Evolutionary conservation across 495 filamentous ascomycete species (phyloP), one percentile per base, ranked within the genome.

Genomic region (Penicillium desertorum): DNA sequence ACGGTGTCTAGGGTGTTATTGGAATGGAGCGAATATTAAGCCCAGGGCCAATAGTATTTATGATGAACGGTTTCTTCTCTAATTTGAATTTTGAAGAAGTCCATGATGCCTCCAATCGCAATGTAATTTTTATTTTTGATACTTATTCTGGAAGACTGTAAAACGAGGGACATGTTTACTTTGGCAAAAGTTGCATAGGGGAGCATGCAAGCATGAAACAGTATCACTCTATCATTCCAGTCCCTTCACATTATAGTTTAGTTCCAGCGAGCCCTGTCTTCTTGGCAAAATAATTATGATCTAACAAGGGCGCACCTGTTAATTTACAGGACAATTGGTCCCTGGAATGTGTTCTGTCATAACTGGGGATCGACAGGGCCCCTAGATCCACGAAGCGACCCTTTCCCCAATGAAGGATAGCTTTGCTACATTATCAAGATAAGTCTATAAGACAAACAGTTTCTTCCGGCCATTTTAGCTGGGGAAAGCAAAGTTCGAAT

Each of bases 1-100:
- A 75, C 49, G 73, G 71, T 20, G 73, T 76, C 23, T 74, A 64
- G 43, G 7, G 20, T 43, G 9, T 19, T 30, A 2, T 9, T n/a
- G 27, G 27, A 3, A 16, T 29, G 25, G 14, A 47, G 25, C 14
- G 34, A 36, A 16, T 1, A 37, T n/a, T 14, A 37, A 37, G 5
- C 14, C 14, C 14, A 16, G 34, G 34, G 34, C 16, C 14, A n/a
- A 37, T n/a, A 7, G 34, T 7, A 5, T n/a, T 37, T 37, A 36
- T 37, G 4, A n/a, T 16, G 14, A 37, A 37, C 14, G 4, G 5
- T 7, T 36, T 16, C 14, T 37, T 37, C 34, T n/a, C 7, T 0
- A 2, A 37, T n/a, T n/a, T 37, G 5, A 14, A 36, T 12, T 16
- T 14, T 36, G 32, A 36, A 16, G 12, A 36, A 36, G 1, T 2